Conservation (phyloP, 345 rosid species). For the Euphorbia tirucalli region DNA sequence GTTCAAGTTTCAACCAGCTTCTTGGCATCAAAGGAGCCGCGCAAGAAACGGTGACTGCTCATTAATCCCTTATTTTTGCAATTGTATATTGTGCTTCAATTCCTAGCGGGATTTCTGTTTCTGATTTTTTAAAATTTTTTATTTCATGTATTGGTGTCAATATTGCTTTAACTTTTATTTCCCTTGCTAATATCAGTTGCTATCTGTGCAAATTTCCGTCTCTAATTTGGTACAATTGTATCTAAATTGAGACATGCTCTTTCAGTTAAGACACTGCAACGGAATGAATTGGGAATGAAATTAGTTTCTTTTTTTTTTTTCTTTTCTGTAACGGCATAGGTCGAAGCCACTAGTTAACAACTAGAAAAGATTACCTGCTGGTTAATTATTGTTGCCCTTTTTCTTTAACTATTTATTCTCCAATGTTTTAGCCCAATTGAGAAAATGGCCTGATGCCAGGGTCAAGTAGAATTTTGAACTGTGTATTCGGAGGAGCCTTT, state of each 20-base stretch:
- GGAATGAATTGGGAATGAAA: neutral
- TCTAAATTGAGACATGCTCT: neutral
- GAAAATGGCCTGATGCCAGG: too few relatives aligned
- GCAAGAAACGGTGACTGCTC: conserved; percentile 66
- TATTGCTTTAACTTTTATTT: neutral
- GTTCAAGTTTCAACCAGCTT: conserved; percentile 91
- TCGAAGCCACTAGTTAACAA: neutral
- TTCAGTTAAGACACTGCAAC: neutral
- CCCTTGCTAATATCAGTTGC: neutral
- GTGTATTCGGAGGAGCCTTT: too few relatives aligned
- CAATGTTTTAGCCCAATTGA: too few relatives aligned
- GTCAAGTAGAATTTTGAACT: too few relatives aligned
- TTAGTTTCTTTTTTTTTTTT: too few relatives aligned
- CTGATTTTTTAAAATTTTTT: neutral
- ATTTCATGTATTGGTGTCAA: neutral
- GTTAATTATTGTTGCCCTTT: neutral
- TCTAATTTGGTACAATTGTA: neutral
- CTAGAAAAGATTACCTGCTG: neutral
- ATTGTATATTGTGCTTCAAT: neutral
- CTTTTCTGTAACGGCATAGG: neutral
- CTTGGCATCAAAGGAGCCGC: conserved; percentile 97
- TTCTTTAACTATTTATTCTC: too few relatives aligned
- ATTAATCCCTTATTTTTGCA: neutral
- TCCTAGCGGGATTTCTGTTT: neutral
- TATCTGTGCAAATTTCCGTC: neutral